Conservation (phyloP, 1,284 basidiomycete genomes). For the Athelia psychrophila region DNA sequence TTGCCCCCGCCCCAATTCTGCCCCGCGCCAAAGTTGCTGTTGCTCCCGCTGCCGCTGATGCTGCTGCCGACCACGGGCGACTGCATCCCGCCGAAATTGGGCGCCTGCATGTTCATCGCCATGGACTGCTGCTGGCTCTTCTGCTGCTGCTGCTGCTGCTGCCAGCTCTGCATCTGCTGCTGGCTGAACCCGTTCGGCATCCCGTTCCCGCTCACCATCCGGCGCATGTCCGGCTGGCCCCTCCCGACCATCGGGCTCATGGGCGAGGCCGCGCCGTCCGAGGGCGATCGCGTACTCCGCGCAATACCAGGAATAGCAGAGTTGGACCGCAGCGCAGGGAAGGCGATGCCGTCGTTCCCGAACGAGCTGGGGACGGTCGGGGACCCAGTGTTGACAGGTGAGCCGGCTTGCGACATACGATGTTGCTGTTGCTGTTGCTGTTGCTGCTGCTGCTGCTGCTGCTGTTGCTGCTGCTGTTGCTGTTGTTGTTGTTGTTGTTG, state of each 20-base stretch:
- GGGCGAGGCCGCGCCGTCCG: conserved; percentile 54
- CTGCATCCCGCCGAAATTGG: conserved; percentile 23
- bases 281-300: conserved; percentile 65
- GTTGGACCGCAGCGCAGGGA: conserved; percentile 47
- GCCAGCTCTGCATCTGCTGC: conserved; percentile 28
- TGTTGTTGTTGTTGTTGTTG: conserved; percentile 19
- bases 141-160: conserved; percentile 25
- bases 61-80: conserved; percentile 29
- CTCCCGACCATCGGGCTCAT: conserved; percentile 46
- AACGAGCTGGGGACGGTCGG: conserved; percentile 15
- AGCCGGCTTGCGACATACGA: conserved; percentile 34
- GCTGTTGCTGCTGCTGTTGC: conserved; percentile 11
- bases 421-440: conserved; percentile 29
- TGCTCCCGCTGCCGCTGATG: conserved; percentile 30
- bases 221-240: conserved; percentile 21
- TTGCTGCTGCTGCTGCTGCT: background rate
- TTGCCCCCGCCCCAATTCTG: conserved; percentile 18
- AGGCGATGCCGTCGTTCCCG: conserved; percentile 26
- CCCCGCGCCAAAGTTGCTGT: conserved; percentile 12
- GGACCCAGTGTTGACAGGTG: conserved; percentile 30
- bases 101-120: conserved; percentile 29
- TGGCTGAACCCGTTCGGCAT: conserved; percentile 23
- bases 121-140: conserved; percentile 31
- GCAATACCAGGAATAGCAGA: conserved; percentile 67
- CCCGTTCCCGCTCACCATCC: conserved; percentile 7